Evolutionary conservation across 2,329 filamentous ascomycete genomes (phyloP).

Genomic region (Colletotrichum cuscutae): DNA sequence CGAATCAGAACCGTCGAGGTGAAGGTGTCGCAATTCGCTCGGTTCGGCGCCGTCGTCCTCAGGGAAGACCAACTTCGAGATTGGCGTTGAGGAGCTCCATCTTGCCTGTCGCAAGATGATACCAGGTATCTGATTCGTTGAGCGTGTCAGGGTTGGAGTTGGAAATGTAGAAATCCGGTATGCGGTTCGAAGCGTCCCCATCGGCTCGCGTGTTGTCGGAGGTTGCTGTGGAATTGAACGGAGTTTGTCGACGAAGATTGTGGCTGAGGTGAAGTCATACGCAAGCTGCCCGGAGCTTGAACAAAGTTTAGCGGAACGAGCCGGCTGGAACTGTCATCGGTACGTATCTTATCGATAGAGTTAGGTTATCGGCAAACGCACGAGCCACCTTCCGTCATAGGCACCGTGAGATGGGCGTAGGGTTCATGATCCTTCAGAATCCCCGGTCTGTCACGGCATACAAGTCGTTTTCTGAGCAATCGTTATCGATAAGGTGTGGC

Average conservation of each 20-base stretch:
- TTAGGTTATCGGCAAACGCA: neutral
- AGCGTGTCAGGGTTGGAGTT: neutral
- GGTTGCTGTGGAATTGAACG: neutral
- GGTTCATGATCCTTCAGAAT: neutral
- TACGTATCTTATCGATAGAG: constrained; percentile 26
- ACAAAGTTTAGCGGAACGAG: constrained; percentile 28
- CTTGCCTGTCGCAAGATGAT: neutral
- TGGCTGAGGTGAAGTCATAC: neutral
- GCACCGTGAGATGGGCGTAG: neutral
- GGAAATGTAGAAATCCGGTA: neutral
- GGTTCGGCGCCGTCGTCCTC: constrained; percentile 14
- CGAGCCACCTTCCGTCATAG: neutral
- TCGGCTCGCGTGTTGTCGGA: neutral
- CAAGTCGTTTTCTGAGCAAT: neutral
- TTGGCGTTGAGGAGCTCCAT: constrained; percentile 18
- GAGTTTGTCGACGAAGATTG: neutral
- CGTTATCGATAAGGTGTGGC: neutral
- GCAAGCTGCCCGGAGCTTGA: constrained; percentile 11
- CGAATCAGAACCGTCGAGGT: constrained; percentile 4
- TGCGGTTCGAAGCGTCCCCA: neutral
- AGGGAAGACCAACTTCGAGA: constrained; percentile 19
- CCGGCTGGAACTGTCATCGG: constrained; percentile 13
- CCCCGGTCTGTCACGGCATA: neutral
- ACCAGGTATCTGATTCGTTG: neutral
- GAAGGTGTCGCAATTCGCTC: constrained; percentile 29